phyloP scores from a whole-genome alignment of 2,329 filamentous ascomycete species.

The Pseudonectria buxi region DNA sequence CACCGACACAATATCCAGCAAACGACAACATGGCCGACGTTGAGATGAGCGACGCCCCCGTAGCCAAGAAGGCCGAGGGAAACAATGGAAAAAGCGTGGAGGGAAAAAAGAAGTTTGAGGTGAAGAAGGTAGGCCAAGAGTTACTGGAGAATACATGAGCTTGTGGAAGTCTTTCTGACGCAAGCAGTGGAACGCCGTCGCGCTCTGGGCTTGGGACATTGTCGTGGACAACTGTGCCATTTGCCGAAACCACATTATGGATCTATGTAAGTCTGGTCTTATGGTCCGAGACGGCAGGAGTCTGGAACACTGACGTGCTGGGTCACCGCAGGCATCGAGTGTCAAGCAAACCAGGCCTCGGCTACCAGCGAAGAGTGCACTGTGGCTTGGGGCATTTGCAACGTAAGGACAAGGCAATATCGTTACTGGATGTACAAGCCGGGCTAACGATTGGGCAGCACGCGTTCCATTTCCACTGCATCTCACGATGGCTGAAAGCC shows the following conservation, averaged over 20 bases:
- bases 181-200: constrained; percentile 90
- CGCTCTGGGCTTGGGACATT: constrained; percentile 98
- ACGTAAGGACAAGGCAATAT: constrained; percentile 52
- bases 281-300: not conserved
- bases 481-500: constrained; percentile 98
- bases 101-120: constrained; percentile 91
- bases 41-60: constrained; percentile 85
- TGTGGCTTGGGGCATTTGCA: constrained; percentile 98
- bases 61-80: constrained; percentile 47
- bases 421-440: not conserved
- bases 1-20: constrained; percentile 1
- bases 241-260: constrained; percentile 99
- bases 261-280: constrained; percentile 64
- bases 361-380: constrained; percentile 97
- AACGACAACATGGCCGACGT: constrained; percentile 72
- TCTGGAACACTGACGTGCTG: constrained; percentile 7
- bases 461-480: constrained; percentile 99
- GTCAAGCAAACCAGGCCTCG: constrained; percentile 96
- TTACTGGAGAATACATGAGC: not conserved
- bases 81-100: constrained; percentile 49
- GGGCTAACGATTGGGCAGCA: constrained; percentile 56
- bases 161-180: constrained; percentile 7
- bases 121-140: constrained; percentile 78
- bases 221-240: constrained; percentile 99
- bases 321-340: constrained; percentile 70